These are phyloP conservation scores for Ichthyophthirius multifiliis DNA, from an alignment of 169 alveolate species.

Conservation along the genomic window DNA sequence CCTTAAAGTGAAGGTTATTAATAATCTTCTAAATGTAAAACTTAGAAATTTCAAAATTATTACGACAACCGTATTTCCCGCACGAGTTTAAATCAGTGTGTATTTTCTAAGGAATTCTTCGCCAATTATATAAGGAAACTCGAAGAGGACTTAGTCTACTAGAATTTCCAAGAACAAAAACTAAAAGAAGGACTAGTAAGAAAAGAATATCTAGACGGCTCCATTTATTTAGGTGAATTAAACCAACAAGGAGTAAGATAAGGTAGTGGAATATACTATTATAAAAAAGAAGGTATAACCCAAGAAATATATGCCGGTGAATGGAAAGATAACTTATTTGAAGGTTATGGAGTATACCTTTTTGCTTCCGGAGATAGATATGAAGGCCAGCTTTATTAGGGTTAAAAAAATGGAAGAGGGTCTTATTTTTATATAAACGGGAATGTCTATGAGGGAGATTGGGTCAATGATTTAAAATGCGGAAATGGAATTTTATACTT, in stretches of 20 bases:
- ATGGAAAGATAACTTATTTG: constrained; percentile 32
- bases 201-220: constrained; percentile 41
- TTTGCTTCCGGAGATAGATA: constrained; percentile 37
- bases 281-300: constrained; percentile 9
- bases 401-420: constrained; percentile 36
- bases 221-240: constrained; percentile 25
- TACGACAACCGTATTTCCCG: too few relatives aligned
- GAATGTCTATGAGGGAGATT: constrained; percentile 27
- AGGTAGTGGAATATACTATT: constrained; percentile 38
- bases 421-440: constrained; percentile 29
- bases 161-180: too few relatives aligned
- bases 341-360: constrained; percentile 38
- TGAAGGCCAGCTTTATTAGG: constrained; percentile 26
- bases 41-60: too few relatives aligned
- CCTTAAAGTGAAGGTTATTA: too few relatives aligned
- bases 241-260: neutral
- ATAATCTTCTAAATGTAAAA: too few relatives aligned
- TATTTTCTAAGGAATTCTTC: too few relatives aligned
- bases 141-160: too few relatives aligned
- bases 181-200: too few relatives aligned
- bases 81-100: too few relatives aligned
- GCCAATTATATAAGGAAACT: too few relatives aligned
- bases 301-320: constrained; percentile 47
- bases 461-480: constrained; percentile 18
- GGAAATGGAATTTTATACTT: constrained; percentile 34